Evolutionary conservation across 1,284 basidiomycete species (phyloP).

Genomic region (Leccinum fallax): DNA sequence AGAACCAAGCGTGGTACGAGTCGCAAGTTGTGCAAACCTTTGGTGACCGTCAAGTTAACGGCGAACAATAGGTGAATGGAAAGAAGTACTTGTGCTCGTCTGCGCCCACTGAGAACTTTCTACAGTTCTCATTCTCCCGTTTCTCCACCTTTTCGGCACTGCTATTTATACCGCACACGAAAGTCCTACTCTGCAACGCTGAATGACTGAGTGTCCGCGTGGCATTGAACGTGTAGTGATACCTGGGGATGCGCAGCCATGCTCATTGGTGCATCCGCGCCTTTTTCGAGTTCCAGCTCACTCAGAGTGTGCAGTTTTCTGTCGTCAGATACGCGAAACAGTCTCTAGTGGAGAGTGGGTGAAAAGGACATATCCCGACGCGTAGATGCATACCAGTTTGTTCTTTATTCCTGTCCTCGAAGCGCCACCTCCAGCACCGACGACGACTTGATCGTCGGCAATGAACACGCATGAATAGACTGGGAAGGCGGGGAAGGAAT

Average conservation of each 20-base stretch:
- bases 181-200: slow-evolving; percentile 43
- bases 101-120: slow-evolving; percentile 65
- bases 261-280: slow-evolving; percentile 94
- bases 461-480: slow-evolving; percentile 89
- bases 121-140: slow-evolving; percentile 82
- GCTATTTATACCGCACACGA: slow-evolving; percentile 89
- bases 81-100: slow-evolving; percentile 37
- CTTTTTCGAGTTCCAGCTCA: slow-evolving; percentile 75
- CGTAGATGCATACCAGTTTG: slow-evolving; percentile 62
- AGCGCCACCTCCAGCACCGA: slow-evolving; percentile 89
- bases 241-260: slow-evolving; percentile 75
- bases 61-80: not conserved
- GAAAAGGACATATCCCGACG: slow-evolving; percentile 2
- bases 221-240: slow-evolving; percentile 16
- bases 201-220: slow-evolving; percentile 6
- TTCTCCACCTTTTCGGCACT: slow-evolving; percentile 58
- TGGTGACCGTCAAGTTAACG: slow-evolving; percentile 12
- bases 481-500: slow-evolving; percentile 77
- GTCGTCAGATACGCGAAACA: slow-evolving; percentile 69
- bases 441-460: slow-evolving; percentile 69
- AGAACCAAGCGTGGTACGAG: slow-evolving; percentile 63
- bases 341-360: slow-evolving; percentile 48
- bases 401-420: slow-evolving; percentile 87
- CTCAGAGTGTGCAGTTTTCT: slow-evolving; percentile 59
- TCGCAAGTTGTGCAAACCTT: slow-evolving; percentile 57